Conservation (phyloP, 2,329 filamentous ascomycete genomes). For the Fusarium sp. region DNA sequence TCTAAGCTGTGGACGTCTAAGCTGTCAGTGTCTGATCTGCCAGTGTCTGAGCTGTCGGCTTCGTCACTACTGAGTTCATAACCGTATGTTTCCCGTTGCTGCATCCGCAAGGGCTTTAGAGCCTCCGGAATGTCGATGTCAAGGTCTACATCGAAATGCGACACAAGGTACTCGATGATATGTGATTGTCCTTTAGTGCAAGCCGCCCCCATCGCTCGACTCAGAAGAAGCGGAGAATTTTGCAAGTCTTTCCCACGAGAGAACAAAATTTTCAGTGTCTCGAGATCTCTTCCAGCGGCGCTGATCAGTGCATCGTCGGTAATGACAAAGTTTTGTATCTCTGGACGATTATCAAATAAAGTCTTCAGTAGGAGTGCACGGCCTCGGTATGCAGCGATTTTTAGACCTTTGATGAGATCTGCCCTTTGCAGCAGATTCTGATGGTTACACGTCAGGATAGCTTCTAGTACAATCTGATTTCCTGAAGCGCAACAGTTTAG, state of each 20-base stretch:
- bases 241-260: not conserved
- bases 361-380: not conserved
- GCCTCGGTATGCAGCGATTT: not conserved
- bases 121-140: not conserved
- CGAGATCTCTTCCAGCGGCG: not conserved
- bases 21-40: no score
- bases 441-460: not conserved
- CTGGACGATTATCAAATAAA: not conserved
- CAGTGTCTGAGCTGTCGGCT: no score
- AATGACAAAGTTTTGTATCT: not conserved
- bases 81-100: no score
- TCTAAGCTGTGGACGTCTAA: no score
- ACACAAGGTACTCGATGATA: not conserved
- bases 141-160: not conserved
- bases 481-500: not conserved
- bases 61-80: no score
- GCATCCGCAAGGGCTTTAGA: no score
- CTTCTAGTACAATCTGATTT: not conserved
- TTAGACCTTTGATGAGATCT: not conserved
- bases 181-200: not conserved
- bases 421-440: not conserved
- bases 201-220: not conserved
- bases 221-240: fast-evolving
- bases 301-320: not conserved
- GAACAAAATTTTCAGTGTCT: not conserved